phyloP scores from a whole-genome alignment of 116 monocot genomes.

The Papilionanthe hybrid region DNA sequence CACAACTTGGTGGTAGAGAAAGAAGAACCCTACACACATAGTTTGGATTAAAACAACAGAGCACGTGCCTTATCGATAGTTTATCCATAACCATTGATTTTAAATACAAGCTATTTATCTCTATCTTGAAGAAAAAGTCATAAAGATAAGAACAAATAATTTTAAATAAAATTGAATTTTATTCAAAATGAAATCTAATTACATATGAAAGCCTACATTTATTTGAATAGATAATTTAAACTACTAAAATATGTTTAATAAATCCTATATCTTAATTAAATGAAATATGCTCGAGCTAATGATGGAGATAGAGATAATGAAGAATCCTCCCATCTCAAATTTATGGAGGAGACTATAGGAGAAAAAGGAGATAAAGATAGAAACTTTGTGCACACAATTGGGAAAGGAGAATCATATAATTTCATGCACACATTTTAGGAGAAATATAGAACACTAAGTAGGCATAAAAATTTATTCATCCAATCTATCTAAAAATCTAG shows the following conservation, averaged over 20 bases:
- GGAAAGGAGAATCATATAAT: not conserved
- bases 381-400: not conserved
- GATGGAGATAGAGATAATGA: not conserved
- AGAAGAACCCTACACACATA: not conserved
- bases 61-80: not conserved
- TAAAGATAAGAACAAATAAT: not conserved
- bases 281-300: no score
- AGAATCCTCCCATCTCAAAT: not conserved
- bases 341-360: not conserved
- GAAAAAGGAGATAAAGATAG: not conserved
- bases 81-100: not conserved
- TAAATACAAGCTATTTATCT: not conserved
- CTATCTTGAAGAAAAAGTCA: not conserved
- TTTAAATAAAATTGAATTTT: not conserved
- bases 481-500: no score
- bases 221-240: not conserved
- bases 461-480: not conserved
- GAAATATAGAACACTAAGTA: not conserved
- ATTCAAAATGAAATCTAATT: not conserved
- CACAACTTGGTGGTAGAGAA: not conserved
- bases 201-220: not conserved
- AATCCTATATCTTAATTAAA: not conserved
- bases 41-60: not conserved
- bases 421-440: not conserved
- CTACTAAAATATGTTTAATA: not conserved